Base-by-base conservation (phyloP, 768 basidiomycete genomes). In the Collybia nuda region DNA sequence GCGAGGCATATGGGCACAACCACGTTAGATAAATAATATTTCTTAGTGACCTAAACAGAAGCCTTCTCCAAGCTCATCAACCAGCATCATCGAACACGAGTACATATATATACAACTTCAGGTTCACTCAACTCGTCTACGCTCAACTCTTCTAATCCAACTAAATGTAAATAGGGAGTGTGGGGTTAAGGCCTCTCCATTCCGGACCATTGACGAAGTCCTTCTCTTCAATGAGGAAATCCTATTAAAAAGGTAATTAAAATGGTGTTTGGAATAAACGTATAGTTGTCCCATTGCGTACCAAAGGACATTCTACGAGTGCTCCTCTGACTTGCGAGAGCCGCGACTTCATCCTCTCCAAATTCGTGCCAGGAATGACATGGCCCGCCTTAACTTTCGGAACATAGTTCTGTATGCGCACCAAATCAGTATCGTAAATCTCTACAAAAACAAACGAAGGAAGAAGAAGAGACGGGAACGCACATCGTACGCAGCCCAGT, bases 161-260 rank as follows among this genome's bases (percentile, higher is more conserved):
- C 77, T 63, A 92, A 41, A 92, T 84, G 62, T 88, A 93, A 53
- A 92, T 84, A 0, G 88, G 89, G 47, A 93, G 69, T 2, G 86
- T 85, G 3, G 90, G 90, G 67, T 90, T 86, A 32, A 90, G 68
- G 4, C 79, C 85, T 15, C 63, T 71, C 90, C 90, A 93, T 48
- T 88, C 85, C 1, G 82, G 72, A 0, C 85, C 86, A 52, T 77
- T 77, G 9, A 83, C 80, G 42, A 93, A 82, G 1, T 81, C 82
- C 57, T 81, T 84, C 54, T 92, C 80, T 52, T 91, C 90, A 43
- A 90, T 89, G 43, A 94, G 72, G 78, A 93, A 94, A 65, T 93
- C 86, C 89, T 90, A 57, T 9, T 44, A 40, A 46, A 26, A 48
- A 12, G 15, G 26, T 51, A 28, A 54, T 59, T 26, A 44, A 26